Evolutionary conservation across 1,284 basidiomycete genomes (phyloP).

Genomic region (Hemileia vastatrix): DNA sequence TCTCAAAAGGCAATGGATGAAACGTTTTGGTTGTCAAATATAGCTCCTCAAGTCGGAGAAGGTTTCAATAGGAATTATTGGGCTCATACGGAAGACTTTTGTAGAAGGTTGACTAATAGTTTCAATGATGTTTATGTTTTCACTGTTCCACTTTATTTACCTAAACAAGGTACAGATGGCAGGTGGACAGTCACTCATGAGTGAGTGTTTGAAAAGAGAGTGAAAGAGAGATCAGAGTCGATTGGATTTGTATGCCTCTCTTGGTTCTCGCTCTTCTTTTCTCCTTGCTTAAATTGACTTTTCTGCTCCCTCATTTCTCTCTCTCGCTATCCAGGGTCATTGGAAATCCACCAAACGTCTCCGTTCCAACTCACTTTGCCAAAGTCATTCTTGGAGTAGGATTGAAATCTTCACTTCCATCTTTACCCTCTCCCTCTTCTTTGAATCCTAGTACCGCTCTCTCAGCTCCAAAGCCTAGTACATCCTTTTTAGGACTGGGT

Average conservation of each 20-base stretch:
- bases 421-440: constrained; percentile 54
- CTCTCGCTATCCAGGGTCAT: constrained; percentile 67
- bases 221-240: not conserved
- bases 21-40: constrained; percentile 88
- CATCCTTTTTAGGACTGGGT: constrained; percentile 26
- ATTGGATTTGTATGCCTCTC: not conserved
- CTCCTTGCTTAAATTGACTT: not conserved
- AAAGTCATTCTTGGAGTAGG: constrained; percentile 70
- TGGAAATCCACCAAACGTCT: constrained; percentile 73
- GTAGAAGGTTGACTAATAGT: constrained; percentile 67
- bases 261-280: not conserved
- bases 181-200: constrained; percentile 81
- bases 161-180: constrained; percentile 68
- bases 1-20: constrained; percentile 89
- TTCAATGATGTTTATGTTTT: constrained; percentile 95
- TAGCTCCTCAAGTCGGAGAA: constrained; percentile 92
- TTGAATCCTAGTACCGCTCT: not conserved
- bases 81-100: constrained; percentile 95
- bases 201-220: not conserved
- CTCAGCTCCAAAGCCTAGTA: not conserved
- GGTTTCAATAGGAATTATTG: constrained; percentile 98
- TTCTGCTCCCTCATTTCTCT: not conserved
- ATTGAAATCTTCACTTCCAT: constrained; percentile 68
- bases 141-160: constrained; percentile 89
- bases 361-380: constrained; percentile 95